phyloP scores from a whole-genome alignment of 2,329 filamentous ascomycete genomes.

The Sporothrix luriei region DNA sequence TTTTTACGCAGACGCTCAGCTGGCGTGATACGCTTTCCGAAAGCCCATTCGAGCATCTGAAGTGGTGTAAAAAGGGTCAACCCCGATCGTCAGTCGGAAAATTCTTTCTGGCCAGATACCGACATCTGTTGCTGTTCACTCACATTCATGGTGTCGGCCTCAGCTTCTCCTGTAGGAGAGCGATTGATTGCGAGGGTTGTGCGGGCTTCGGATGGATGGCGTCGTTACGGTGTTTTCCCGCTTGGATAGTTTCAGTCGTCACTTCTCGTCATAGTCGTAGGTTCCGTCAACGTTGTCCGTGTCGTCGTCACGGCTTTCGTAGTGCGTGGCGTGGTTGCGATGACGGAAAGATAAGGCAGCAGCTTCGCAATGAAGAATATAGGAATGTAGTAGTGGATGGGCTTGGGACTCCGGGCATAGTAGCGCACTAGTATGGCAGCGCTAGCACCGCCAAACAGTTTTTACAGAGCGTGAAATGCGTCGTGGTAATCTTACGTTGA shows the following conservation, averaged over 20 bases:
- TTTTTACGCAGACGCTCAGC: conserved; percentile 90
- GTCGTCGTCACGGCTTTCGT: conserved; percentile 1
- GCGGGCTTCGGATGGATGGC: not conserved
- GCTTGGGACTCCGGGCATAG: not conserved
- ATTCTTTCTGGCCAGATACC: not conserved
- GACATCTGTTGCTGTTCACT: not conserved
- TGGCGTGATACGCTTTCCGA: conserved; percentile 98
- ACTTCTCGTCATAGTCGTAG: not conserved
- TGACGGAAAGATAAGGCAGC: conserved; percentile 30
- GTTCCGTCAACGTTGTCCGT: not conserved
- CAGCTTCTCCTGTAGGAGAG: conserved; percentile 2
- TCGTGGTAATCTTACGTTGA: too few species aligned
- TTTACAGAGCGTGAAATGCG: too few species aligned
- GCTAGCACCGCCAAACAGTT: not conserved
- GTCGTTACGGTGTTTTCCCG: not conserved
- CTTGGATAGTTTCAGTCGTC: not conserved
- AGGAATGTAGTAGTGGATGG: conserved; percentile 23
- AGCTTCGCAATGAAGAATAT: conserved; percentile 1
- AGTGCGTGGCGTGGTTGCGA: not conserved
- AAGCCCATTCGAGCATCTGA: conserved; percentile 98
- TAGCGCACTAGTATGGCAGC: conserved; percentile 1
- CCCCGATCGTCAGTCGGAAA: not conserved
- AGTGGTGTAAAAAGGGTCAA: not conserved
- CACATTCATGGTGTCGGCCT: conserved; percentile 32
- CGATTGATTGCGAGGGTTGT: not conserved